Conservation (phyloP, 441 rosid genomes). For the Rhodomyrtus psidioides region DNA sequence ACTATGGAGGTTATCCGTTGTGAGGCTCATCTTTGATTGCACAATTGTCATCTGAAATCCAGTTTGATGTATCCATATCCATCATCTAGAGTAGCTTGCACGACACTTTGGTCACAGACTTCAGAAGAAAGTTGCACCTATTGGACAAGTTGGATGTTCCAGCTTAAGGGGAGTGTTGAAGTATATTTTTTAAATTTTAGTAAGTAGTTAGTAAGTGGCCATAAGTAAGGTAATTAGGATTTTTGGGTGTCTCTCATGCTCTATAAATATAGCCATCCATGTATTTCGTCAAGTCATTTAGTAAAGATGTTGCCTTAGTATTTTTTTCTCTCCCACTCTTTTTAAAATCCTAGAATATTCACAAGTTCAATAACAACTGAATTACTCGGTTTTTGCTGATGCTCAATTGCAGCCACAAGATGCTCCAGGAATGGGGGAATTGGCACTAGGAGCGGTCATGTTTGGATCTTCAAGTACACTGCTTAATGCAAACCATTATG, state of each 20-base stretch:
- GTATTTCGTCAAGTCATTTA: neutral
- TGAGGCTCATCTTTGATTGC: neutral
- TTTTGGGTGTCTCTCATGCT: neutral
- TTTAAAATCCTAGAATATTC: neutral
- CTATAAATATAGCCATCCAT: neutral
- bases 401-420: constrained; percentile 46
- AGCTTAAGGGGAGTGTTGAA: neutral
- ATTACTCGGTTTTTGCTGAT: neutral
- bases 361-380: neutral
- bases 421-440: constrained; percentile 64
- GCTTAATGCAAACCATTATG: constrained; percentile 66
- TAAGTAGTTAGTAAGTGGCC: neutral
- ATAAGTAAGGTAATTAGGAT: neutral
- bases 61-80: neutral
- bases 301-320: neutral
- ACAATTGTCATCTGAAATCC: neutral
- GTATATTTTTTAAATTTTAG: neutral
- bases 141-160: neutral
- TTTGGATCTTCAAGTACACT: constrained; percentile 80
- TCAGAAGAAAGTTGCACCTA: neutral
- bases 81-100: neutral
- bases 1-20: neutral
- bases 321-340: neutral
- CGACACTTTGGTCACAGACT: neutral
- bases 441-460: constrained; percentile 72